phyloP scores from a whole-genome alignment of 75 land plant genomes.

The Selaginella moellendorffii region DNA sequence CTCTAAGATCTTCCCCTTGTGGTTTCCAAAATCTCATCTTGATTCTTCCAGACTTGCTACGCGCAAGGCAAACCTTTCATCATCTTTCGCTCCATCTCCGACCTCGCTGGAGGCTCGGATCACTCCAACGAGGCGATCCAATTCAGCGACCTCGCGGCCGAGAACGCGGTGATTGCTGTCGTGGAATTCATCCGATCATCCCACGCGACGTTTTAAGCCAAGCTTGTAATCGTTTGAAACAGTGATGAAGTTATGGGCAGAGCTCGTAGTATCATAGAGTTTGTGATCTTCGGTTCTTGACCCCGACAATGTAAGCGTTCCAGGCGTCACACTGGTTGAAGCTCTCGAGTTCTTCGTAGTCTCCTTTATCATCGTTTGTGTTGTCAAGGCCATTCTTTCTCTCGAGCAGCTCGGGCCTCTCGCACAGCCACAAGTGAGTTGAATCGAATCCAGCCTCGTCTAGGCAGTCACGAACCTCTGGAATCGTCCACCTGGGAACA shows the following conservation, averaged over 20 bases:
- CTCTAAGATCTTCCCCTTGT: no score
- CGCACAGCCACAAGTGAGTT: constrained; percentile 61
- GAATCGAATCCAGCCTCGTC: constrained; percentile 62
- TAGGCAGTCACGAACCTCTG: constrained; percentile 71
- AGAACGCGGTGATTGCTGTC: constrained; percentile 8
- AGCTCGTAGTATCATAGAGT: no score
- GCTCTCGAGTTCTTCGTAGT: constrained; percentile 45
- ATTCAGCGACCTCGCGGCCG: constrained; percentile 12
- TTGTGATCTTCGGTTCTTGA: constrained; percentile 37
- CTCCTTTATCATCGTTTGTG: constrained; percentile 23
- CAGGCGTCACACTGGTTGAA: constrained; percentile 58
- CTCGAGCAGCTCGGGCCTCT: constrained; percentile 39
- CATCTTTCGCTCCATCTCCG: background rate
- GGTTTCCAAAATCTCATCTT: background rate
- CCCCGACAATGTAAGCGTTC: constrained; percentile 80
- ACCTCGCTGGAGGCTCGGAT: constrained; percentile 14
- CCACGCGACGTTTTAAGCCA: no score
- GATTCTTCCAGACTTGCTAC: background rate
- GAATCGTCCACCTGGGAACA: constrained; percentile 57
- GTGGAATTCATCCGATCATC: background rate
- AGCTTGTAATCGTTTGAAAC: no score
- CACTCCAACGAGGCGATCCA: constrained; percentile 11
- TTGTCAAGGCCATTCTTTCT: constrained; percentile 24
- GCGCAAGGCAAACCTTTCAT: background rate
- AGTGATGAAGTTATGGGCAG: no score